Evolutionary conservation across 2,329 filamentous ascomycete genomes (phyloP).

Genomic region (Gyromitra esculenta): DNA sequence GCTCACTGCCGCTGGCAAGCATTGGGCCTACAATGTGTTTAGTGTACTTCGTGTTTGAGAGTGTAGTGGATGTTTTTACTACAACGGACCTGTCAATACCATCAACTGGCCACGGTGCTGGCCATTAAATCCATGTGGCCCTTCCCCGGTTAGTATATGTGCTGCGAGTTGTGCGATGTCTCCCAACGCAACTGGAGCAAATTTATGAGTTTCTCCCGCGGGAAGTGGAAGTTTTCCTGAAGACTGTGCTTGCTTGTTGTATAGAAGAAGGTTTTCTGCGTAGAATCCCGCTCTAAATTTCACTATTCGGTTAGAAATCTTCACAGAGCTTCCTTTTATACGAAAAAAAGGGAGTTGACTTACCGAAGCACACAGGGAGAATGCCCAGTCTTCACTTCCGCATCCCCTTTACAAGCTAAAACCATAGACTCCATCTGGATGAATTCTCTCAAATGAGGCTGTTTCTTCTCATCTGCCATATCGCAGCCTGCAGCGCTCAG

Average conservation of each 20-base stretch:
- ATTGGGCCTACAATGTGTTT: conserved; percentile 61
- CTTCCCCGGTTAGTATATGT: conserved; percentile 64
- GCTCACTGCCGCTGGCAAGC: conserved; percentile 64
- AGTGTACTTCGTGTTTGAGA: background rate
- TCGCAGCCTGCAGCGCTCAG: conserved; percentile 66
- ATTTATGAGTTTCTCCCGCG: conserved; percentile 64
- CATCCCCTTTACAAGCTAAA: conserved; percentile 63
- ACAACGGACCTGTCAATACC: conserved; percentile 63
- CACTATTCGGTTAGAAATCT: background rate
- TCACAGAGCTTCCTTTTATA: background rate
- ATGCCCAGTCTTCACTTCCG: conserved; percentile 60
- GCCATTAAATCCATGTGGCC: conserved; percentile 65
- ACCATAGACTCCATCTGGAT: conserved; percentile 64
- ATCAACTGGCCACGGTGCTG: conserved; percentile 66
- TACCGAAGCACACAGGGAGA: conserved; percentile 65
- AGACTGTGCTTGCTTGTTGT: conserved; percentile 63
- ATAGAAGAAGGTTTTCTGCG: conserved; percentile 66
- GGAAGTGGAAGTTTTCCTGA: conserved; percentile 64
- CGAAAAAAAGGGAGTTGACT: conserved; percentile 27
- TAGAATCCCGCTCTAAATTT: conserved; percentile 64
- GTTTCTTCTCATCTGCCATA: conserved; percentile 64
- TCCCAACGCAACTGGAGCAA: conserved; percentile 65
- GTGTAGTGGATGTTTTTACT: background rate
- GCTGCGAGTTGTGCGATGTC: conserved; percentile 65
- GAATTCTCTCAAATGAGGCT: conserved; percentile 66